Conservation (phyloP, 257 asterid genomes). For the Solanum pennellii region DNA sequence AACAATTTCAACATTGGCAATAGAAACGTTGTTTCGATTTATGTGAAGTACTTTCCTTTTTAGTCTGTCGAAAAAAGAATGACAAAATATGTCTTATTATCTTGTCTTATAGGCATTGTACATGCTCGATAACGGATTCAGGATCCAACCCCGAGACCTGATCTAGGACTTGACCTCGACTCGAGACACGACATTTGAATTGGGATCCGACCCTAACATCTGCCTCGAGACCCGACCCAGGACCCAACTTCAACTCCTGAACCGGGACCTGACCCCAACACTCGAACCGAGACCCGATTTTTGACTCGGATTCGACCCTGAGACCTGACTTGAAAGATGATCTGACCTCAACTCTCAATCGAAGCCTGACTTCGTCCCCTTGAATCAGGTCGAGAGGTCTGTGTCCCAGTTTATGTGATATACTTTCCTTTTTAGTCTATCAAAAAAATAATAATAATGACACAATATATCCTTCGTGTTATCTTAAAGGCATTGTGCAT, state of each 20-base stretch:
- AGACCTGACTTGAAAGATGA: no score
- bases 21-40: no score
- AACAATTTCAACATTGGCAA: no score
- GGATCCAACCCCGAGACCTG: no score
- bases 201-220: neutral
- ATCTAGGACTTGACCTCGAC: no score
- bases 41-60: neutral
- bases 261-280: rapidly evolving
- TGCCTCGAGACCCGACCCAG: neutral
- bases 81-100: neutral
- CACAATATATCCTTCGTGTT: neutral
- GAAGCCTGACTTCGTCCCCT: neutral
- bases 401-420: neutral
- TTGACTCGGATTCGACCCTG: rapidly evolving
- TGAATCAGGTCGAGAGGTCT: no score
- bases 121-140: neutral
- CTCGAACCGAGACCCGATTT: rapidly evolving
- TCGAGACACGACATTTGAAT: no score
- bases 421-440: neutral
- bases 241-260: no score
- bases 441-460: no score
- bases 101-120: neutral
- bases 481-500: neutral
- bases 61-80: no score
- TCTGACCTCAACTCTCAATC: neutral